Conservation (phyloP, 2,329 filamentous ascomycete genomes). For the Colletotrichum musae region DNA sequence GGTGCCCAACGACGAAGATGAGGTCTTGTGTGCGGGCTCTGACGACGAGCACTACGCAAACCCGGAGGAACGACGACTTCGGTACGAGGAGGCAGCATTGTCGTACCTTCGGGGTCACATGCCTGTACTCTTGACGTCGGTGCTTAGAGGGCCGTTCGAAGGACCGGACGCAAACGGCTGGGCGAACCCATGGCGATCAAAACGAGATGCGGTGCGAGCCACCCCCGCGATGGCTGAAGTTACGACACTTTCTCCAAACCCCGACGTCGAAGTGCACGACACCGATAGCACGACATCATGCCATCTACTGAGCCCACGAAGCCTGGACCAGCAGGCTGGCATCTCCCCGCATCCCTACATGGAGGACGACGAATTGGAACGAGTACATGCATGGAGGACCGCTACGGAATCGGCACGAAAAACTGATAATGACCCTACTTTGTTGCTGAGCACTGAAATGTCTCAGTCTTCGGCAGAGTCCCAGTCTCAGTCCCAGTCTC, state of each 20-base stretch:
- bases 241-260: background rate
- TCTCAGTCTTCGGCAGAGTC: background rate
- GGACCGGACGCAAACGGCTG: slow-evolving; percentile 55
- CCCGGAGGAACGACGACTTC: slow-evolving; percentile 61
- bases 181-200: slow-evolving; percentile 67
- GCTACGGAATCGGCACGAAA: slow-evolving; percentile 32
- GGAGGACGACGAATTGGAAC: slow-evolving; percentile 49
- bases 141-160: slow-evolving; percentile 74
- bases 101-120: slow-evolving; percentile 70
- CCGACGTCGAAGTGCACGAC: slow-evolving; percentile 9
- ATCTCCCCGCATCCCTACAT: slow-evolving; percentile 49
- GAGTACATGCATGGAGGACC: slow-evolving; percentile 52
- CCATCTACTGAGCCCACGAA: slow-evolving; percentile 59
- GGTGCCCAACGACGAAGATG: slow-evolving; percentile 56
- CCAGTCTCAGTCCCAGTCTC: slow-evolving; percentile 43
- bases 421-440: slow-evolving; percentile 26
- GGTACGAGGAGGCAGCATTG: slow-evolving; percentile 72
- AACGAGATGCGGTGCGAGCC: slow-evolving; percentile 34
- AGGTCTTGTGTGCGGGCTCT: slow-evolving; percentile 69
- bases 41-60: slow-evolving; percentile 69
- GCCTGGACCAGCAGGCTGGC: slow-evolving; percentile 54
- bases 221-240: slow-evolving; percentile 12
- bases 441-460: slow-evolving; percentile 44
- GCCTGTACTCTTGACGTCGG: slow-evolving; percentile 72
- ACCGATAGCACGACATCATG: slow-evolving; percentile 44